Base-by-base conservation (phyloP, 805 yeast genomes). In the Metschnikowia koreensis region DNA sequence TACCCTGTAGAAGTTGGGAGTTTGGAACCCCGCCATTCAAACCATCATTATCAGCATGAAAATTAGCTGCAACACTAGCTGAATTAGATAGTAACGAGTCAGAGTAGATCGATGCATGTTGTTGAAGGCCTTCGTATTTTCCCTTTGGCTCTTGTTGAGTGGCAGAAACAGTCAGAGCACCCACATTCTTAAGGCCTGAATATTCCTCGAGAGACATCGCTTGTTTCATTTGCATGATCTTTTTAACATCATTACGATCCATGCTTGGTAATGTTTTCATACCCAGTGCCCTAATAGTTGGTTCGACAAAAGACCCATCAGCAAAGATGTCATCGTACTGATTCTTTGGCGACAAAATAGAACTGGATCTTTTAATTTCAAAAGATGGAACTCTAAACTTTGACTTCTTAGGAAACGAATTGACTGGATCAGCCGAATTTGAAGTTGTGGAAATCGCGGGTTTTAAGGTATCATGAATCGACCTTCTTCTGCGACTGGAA, bases 221-320 rank as follows among this genome's bases (percentile, higher is more conserved):
- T 38, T 66, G 64, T 50, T 73, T 74, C 47, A 66, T 51, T 22
- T 61, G 62, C 58, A 57, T 56, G 36, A 76, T 75, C 51, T 67
- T 65, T 56, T 71, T 67, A 9, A 76, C 74, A 48, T 76, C 80
- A 41, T 73, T 73, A 13, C 68, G 64, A 52, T 75, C 78, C 80
- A 76, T 76, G 55, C 80, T 75, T 44, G 81, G 80, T 43, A 76
- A 66, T 1, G 80, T 75, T 51, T 70, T 74, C 79, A 76, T 76
- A 13, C 80, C 80, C 31, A 61, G 63, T n/a, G 76, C 62, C 51
- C 66, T 68, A 26, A 76, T 76, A 6, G 80, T 76, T n/a, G 74
- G 67, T 48, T 52, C 49, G 6, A 52, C 51, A 33, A 54, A 52
- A 26, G 61, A 48, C 7, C 57, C 57, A 50, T 70, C 74, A 17